Percentiles rank a stretch among this genome's conserved stretches.
Conservation (phyloP, 2,329 filamentous ascomycete genomes). For the Passalora sequoiae region DNA sequence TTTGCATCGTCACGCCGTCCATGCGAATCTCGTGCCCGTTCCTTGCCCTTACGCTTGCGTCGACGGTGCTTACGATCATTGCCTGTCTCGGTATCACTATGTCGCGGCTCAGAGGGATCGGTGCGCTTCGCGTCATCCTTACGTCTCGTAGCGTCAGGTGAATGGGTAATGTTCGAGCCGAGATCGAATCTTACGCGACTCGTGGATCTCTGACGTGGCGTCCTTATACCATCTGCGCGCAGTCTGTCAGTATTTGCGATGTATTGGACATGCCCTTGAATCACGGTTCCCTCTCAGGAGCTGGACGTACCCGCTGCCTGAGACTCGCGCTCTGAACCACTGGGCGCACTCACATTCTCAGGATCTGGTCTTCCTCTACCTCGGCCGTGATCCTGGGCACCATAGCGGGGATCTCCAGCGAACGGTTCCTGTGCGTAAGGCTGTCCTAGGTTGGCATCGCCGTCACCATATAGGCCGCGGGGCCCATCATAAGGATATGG, state of each 20-base stretch:
- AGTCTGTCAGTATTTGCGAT: conserved; percentile 5
- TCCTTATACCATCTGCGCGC: conserved; percentile 29
- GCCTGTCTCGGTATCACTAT: conserved; percentile 18
- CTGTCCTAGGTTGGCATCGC: conserved; percentile 26
- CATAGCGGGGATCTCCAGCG: conserved; percentile 30
- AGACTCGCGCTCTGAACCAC: conserved; percentile 24
- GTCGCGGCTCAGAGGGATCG: conserved; percentile 17
- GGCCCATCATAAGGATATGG: conserved; percentile 26
- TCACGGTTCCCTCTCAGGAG: conserved; percentile 16
- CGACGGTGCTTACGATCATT: conserved; percentile 21
- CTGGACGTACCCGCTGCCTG: conserved; percentile 26
- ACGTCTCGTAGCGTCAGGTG: conserved; percentile 23
- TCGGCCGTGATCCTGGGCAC: conserved; percentile 18
- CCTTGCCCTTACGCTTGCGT: conserved; percentile 17
- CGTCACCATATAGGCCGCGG: conserved; percentile 30
- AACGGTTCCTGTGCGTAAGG: conserved; percentile 31
- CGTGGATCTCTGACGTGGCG: conserved; percentile 23
- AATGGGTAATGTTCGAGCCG: conserved; percentile 28
- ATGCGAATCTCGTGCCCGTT: conserved; percentile 15
- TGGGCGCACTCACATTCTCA: conserved; percentile 47
- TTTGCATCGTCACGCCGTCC: conserved; percentile 12
- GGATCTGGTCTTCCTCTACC: conserved; percentile 28
- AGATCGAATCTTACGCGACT: conserved; percentile 32
- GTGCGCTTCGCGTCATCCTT: conserved; percentile 22
- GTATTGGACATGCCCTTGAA: conserved; percentile 1